phyloP scores from a whole-genome alignment of 1,284 basidiomycete species.

The Apiotrichum akiyoshidainum region DNA sequence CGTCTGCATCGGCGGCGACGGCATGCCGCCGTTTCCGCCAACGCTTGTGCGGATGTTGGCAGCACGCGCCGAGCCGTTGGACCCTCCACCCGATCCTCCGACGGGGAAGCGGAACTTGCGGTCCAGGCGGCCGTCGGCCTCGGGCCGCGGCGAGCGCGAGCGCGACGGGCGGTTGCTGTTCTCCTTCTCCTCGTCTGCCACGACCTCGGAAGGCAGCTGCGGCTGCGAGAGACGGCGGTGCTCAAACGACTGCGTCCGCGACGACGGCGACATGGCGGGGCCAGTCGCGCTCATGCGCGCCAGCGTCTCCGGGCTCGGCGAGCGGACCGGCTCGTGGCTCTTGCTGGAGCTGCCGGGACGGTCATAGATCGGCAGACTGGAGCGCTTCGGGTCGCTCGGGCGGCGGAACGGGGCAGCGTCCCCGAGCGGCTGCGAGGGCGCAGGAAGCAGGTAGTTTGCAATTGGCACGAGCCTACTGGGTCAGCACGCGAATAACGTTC shows the following conservation, averaged over 20 bases:
- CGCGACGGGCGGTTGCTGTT: constrained; percentile 5
- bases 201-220: not conserved
- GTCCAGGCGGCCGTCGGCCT: constrained; percentile 48
- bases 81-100: not conserved
- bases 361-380: constrained; percentile 31
- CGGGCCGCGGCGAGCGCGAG: constrained; percentile 46
- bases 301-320: constrained; percentile 47
- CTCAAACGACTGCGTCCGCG: constrained; percentile 16
- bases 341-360: constrained; percentile 25
- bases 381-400: constrained; percentile 35
- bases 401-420: not conserved
- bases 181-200: not conserved
- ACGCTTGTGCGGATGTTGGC: not conserved
- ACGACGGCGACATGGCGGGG: constrained; percentile 19
- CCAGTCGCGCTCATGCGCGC: constrained; percentile 47
- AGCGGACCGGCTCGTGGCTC: constrained; percentile 32
- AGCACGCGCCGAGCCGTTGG: not conserved
- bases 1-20: constrained; percentile 9
- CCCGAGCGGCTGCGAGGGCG: constrained; percentile 53
- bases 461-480: constrained; percentile 74
- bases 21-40: not conserved
- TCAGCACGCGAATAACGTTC: not conserved
- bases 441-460: constrained; percentile 72
- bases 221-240: constrained; percentile 3
- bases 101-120: constrained; percentile 48